phyloP scores from a whole-genome alignment of 1,139 yeast genomes.

The Torulaspora pretoriensis region DNA sequence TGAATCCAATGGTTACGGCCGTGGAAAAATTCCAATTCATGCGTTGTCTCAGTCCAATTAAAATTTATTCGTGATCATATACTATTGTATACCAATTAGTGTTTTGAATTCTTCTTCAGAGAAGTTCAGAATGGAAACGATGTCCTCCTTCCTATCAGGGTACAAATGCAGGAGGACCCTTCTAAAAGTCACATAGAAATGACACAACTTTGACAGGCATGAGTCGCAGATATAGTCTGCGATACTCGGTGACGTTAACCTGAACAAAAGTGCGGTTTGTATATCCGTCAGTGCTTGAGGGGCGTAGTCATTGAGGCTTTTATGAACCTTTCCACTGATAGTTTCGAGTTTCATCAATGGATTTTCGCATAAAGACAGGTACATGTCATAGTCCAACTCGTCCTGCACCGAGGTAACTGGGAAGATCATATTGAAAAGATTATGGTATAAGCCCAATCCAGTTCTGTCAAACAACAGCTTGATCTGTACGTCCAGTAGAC shows the following conservation, averaged over 20 bases:
- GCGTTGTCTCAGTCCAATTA: conserved; percentile 15
- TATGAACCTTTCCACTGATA: conserved; percentile 45
- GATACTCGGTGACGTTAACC: conserved; percentile 58
- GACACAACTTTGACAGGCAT: conserved; percentile 48
- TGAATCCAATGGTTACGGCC: conserved; percentile 84
- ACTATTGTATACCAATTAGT: conserved; percentile 56
- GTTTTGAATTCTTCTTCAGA: conserved; percentile 56
- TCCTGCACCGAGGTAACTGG: conserved; percentile 48
- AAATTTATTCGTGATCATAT: neutral
- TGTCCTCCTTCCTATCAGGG: conserved; percentile 32
- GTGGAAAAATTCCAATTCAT: conserved; percentile 65
- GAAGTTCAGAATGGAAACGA: conserved; percentile 31
- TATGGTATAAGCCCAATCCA: conserved; percentile 52
- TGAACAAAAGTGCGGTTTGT: conserved; percentile 51
- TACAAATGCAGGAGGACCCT: conserved; percentile 39
- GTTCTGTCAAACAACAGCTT: conserved; percentile 46
- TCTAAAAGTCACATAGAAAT: conserved; percentile 53
- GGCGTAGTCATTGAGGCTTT: conserved; percentile 48
- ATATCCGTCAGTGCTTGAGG: conserved; percentile 62
- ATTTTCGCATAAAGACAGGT: conserved; percentile 62
- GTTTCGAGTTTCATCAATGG: conserved; percentile 49
- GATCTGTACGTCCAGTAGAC: conserved; percentile 40
- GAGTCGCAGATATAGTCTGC: conserved; percentile 51
- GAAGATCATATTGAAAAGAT: conserved; percentile 66
- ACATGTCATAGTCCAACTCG: conserved; percentile 50